Base-by-base conservation (phyloP, 495 filamentous ascomycete genomes). In the Ascobolus immersus region DNA sequence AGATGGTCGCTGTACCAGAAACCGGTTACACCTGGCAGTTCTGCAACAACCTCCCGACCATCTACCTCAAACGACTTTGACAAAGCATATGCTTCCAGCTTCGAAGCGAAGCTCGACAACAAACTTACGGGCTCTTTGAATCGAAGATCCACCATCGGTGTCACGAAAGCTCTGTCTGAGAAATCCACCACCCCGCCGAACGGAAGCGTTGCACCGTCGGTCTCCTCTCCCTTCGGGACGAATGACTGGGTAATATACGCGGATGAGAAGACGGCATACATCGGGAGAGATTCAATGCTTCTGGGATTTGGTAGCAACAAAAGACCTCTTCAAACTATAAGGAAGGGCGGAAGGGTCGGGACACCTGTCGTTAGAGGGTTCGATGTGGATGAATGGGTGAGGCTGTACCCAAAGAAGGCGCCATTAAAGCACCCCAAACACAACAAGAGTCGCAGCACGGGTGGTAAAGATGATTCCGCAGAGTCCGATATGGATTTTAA, bases 281-380 rank as follows among this genome's bases (percentile, higher is more conserved):
- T 65, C 32, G 62, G 62, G 8, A 50, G 53, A 31, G 60, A 69
- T 41, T 48, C 21, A 48, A 64, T 38, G 57, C 53, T 28, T 34
- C n/a, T n/a, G n/a, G 47, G 18, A 52, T 65, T 42, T 61, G 62
- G 20, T 45, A n/a, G n/a, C n/a, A 52, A 42, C 56, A 68, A 44
- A 27, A 59, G 62, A 41, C 86, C 86, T 5, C 59, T 92, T 4
- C 65, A 66, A 29, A 75, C 77, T 37, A 93, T 96, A 39, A 69
- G 75, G 28, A 91, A 74, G 51, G 81, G 12, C 14, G 78, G 1
- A 56, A 64, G 18, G 65, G 70, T 96, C 25, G 86, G 86, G 0
- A 73, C 90, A 12, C 72, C 72, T 3, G 77, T 96, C 8, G 63
- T 86, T 18, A 67, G 86, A 21, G 86, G 86, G 2, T 96, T 96